Base-by-base conservation (phyloP, 2,329 filamentous ascomycete species). In the Mycocentrospora acerina region DNA sequence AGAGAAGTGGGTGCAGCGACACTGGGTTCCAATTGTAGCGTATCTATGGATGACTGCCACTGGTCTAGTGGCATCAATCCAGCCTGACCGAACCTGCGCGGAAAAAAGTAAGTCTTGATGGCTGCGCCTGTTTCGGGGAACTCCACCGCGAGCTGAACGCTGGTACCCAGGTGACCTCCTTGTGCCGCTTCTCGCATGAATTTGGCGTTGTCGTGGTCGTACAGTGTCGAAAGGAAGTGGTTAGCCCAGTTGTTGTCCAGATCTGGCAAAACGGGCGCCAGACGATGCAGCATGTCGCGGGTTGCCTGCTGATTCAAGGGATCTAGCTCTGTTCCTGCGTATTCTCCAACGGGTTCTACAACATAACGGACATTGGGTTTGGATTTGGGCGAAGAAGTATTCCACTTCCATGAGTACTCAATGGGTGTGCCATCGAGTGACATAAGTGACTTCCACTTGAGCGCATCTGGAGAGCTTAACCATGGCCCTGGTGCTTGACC, bases 31-130 rank as follows among this genome's bases (percentile, higher is more conserved):
- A 13, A 11, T 13, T 33, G 18, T 3, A 33, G 34, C 29, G 38
- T 10, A 19, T 25, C 11, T 3, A 33, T 29, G 10, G 22, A 13
- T 9, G 29, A 13, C 24, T 37, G n/a, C 39, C 32, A 42, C 11
- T 42, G 11, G 10, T 13, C n/a, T 5, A 37, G 15, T 12, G 33
- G 24, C 28, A 32, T 14, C 4, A 28, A 11, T 9, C 34, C 26
- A 22, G 14, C 12, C 48, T 39, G 15, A 28, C 35, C 37, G n/a
- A n/a, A 31, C 41, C 53, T 24, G 37, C 19, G 30, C 7, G 48
- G 48, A 7, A 50, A 14, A 37, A 56, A 56, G 44, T 55, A 55
- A 5, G 55, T 32, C 37, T 58, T 57, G 18, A 51, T 22, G 4
- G 26, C 14, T 13, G 41, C 11, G 18, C 43, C 41, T 11, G 28